A percentile compares a stretch with the other conserved stretches of the same genome.
Conservation (phyloP, 768 basidiomycete species). For the Favolaschia claudopus region DNA sequence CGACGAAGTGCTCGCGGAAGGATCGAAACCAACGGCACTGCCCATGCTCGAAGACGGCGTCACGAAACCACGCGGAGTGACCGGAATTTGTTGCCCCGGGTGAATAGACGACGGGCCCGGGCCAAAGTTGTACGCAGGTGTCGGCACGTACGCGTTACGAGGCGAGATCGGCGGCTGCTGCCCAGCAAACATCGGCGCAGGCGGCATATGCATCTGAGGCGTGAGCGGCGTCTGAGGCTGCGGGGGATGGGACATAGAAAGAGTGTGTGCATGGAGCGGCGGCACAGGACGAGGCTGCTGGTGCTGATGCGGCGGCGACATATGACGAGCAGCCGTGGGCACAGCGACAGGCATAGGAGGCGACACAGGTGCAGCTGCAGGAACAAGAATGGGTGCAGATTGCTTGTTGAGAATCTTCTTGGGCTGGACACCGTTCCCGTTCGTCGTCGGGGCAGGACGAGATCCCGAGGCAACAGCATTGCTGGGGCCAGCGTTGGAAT, state of each 20-base stretch:
- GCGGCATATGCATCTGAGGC: constrained; percentile 55
- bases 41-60: constrained; percentile 62
- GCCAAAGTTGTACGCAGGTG: constrained; percentile 59
- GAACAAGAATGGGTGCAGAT: constrained; percentile 34
- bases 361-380: constrained; percentile 33
- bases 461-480: constrained; percentile 55
- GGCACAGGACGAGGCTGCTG: constrained; percentile 43
- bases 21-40: constrained; percentile 60
- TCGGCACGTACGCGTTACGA: constrained; percentile 58
- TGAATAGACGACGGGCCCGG: constrained; percentile 52
- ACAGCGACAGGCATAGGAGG: constrained; percentile 31
- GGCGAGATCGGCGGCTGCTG: constrained; percentile 60
- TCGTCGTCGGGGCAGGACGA: constrained; percentile 46
- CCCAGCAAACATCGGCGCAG: constrained; percentile 57
- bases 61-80: constrained; percentile 60
- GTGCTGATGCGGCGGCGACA: constrained; percentile 43
- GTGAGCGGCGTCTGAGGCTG: constrained; percentile 59
- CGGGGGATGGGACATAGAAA: constrained; percentile 41
- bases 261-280: constrained; percentile 32
- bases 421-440: constrained; percentile 50
- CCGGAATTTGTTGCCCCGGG: constrained; percentile 40
- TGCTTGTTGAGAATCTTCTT: constrained; percentile 73
- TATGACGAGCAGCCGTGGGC: constrained; percentile 29
- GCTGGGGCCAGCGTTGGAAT: constrained; percentile 31
- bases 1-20: constrained; percentile 30